phyloP scores from a whole-genome alignment of 2,329 filamentous ascomycete genomes.

The Whalleya microplaca region DNA sequence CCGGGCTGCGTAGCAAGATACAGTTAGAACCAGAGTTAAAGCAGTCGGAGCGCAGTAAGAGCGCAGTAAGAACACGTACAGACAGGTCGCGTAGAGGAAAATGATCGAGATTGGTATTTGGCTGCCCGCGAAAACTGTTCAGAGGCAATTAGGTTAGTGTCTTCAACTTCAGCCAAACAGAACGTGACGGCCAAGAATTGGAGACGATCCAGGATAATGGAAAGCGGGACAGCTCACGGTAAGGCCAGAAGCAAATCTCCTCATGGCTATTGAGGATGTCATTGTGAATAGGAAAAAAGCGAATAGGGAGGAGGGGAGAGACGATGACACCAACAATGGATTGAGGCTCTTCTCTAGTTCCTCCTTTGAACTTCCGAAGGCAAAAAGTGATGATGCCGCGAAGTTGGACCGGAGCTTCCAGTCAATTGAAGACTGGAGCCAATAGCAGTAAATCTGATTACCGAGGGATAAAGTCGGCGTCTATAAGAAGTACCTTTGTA shows the following conservation, averaged over 20 bases:
- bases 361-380: conserved; percentile 33
- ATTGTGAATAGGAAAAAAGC: conserved; percentile 43
- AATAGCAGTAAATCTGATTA: conserved; percentile 38
- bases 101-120: conserved; percentile 71
- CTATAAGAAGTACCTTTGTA: conserved; percentile 11
- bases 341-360: conserved; percentile 35
- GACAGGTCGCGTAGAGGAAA: conserved; percentile 83
- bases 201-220: conserved; percentile 25
- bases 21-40: conserved; percentile 16
- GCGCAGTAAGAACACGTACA: conserved; percentile 58
- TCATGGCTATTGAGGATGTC: conserved; percentile 68
- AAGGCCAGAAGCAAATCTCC: conserved; percentile 60
- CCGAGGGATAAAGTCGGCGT: conserved; percentile 34
- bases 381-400: conserved; percentile 36
- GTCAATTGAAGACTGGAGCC: conserved; percentile 27
- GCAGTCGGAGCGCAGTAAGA: not conserved
- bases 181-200: conserved; percentile 8
- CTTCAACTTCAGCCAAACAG: conserved; percentile 1
- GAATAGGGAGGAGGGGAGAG: conserved; percentile 22
- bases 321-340: conserved; percentile 19
- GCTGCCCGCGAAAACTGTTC: conserved; percentile 66
- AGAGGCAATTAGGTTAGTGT: conserved; percentile 13
- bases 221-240: conserved; percentile 50
- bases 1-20: conserved; percentile 59
- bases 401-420: conserved; percentile 33